Conservation (phyloP, 352 stramenopile species). For the Phytophthora hibernalis region DNA sequence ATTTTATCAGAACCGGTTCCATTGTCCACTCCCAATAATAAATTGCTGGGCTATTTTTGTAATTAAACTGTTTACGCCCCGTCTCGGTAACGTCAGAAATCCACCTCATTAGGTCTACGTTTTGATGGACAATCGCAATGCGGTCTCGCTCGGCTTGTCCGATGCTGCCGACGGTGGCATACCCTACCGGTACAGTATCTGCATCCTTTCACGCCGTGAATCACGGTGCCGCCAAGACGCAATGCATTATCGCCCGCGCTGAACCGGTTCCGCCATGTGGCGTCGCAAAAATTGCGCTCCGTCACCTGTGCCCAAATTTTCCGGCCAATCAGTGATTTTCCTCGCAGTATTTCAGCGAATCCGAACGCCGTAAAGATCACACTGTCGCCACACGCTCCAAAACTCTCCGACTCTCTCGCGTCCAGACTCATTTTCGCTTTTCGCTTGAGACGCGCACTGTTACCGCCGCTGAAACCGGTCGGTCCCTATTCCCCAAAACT, state of each 20-base stretch:
- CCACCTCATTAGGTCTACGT: background rate
- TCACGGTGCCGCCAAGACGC: background rate
- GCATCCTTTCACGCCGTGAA: no score
- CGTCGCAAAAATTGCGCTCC: background rate
- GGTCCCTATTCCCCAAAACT: conserved; percentile 2
- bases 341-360: background rate
- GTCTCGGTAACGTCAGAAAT: background rate
- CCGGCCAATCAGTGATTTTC: background rate
- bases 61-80: no score
- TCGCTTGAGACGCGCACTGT: conserved; percentile 6
- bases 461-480: background rate
- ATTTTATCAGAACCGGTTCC: no score
- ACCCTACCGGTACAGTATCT: no score
- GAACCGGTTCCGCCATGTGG: background rate
- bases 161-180: background rate
- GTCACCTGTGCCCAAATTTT: background rate
- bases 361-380: background rate
- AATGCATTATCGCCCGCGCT: background rate
- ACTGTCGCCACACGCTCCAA: background rate
- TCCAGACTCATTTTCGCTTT: conserved; percentile 31
- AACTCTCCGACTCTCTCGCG: conserved; percentile 3
- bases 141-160: background rate
- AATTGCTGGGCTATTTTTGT: no score
- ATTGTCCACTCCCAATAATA: no score
- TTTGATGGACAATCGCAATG: background rate